A percentile compares a stretch with the other conserved stretches of the same genome.
phyloP scores from a whole-genome alignment of 179 eudicot species.

The Silene coronaria region DNA sequence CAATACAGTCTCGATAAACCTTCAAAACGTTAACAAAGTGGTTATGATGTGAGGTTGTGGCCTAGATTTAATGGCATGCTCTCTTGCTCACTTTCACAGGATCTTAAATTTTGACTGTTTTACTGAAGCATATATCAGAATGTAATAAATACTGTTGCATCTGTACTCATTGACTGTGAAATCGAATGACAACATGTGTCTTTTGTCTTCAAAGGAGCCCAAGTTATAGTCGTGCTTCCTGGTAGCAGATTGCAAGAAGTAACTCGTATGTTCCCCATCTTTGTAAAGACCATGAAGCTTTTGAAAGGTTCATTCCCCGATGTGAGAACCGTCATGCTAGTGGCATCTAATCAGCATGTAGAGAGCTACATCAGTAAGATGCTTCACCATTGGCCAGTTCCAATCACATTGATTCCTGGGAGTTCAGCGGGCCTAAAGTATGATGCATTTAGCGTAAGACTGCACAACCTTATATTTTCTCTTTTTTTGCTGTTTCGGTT shows the following conservation, averaged over 20 bases:
- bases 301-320: conserved; percentile 48
- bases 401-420: conserved; percentile 58
- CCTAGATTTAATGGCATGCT: not conserved
- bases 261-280: conserved; percentile 81
- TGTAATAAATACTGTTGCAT: not conserved
- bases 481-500: not conserved
- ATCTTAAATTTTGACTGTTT: not conserved
- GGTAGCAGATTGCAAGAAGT: conserved; percentile 99
- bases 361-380: conserved; percentile 44
- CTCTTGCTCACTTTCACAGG: not conserved
- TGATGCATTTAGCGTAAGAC: conserved; percentile 63
- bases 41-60: not conserved
- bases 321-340: conserved; percentile 50
- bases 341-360: conserved; percentile 75
- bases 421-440: conserved; percentile 49
- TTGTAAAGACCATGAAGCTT: conserved; percentile 49
- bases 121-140: not conserved
- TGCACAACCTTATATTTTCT: not conserved
- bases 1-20: not conserved
- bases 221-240: conserved; percentile 68
- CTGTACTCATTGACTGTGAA: not conserved
- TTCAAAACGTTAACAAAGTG: not conserved
- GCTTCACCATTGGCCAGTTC: conserved; percentile 49
- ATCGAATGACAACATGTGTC: conserved; percentile 6
- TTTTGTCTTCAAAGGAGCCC: conserved; percentile 40